These are phyloP conservation scores for Climacium dendroides DNA, from an alignment of 225 moss, liverwort and hornwort species.

Conservation along the genomic window DNA sequence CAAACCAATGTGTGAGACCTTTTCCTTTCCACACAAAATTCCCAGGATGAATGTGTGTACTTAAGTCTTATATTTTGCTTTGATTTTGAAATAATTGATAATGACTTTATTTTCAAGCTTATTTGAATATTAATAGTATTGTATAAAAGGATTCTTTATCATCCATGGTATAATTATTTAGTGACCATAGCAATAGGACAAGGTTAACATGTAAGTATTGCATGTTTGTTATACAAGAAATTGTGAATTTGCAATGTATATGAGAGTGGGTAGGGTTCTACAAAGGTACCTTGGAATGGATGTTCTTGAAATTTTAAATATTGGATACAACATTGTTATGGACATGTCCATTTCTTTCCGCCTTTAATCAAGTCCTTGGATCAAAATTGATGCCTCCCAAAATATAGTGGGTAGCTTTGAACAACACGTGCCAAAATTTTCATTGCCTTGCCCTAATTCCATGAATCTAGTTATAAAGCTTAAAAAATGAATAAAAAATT, in stretches of 20 bases:
- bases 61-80: no score
- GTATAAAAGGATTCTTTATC: no score
- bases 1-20: no score
- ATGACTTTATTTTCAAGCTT: no score
- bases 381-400: background rate
- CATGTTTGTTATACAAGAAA: background rate
- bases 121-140: no score
- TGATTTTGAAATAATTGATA: no score
- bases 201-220: background rate
- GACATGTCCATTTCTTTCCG: background rate
- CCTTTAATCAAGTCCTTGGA: background rate
- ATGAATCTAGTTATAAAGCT: background rate
- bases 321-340: background rate
- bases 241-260: background rate
- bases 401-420: background rate
- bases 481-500: no score
- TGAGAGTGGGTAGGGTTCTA: background rate
- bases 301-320: background rate
- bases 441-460: background rate
- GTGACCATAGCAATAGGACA: rapidly evolving
- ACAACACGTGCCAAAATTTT: background rate
- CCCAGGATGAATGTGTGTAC: no score
- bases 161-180: no score
- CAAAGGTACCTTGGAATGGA: background rate
- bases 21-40: no score